Conservation (phyloP, 371 early-diverging fungal genomes). For the Encephalitozoon hellem region DNA sequence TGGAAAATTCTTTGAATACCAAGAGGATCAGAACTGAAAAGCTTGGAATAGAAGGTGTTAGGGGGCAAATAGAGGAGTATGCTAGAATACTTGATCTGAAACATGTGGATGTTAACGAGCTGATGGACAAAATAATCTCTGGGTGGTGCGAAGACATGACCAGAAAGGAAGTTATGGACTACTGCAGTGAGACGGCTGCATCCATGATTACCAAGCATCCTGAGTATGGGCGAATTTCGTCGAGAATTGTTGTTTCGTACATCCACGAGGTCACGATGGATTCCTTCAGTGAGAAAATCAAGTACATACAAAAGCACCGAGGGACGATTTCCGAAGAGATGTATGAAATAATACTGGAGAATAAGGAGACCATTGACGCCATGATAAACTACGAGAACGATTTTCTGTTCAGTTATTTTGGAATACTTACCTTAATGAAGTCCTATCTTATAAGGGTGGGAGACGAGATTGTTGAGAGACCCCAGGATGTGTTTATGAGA, state of each 20-base stretch:
- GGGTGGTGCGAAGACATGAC: constrained; percentile 43
- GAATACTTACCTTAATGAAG: constrained; percentile 90
- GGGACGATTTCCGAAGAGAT: constrained; percentile 75
- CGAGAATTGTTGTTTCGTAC: constrained; percentile 88
- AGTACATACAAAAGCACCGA: constrained; percentile 71
- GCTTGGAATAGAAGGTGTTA: neutral
- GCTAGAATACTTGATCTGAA: neutral
- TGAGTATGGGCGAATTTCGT: constrained; percentile 87
- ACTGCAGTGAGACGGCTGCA: constrained; percentile 44
- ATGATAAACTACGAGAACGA: constrained; percentile 87
- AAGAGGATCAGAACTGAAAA: neutral
- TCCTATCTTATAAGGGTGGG: constrained; percentile 77
- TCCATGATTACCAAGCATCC: constrained; percentile 74
- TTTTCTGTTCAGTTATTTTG: constrained; percentile 89
- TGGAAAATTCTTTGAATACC: constrained; percentile 13
- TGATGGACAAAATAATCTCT: constrained; percentile 21
- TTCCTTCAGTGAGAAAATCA: constrained; percentile 75
- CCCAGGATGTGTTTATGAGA: constrained; percentile 97
- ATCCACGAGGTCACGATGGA: constrained; percentile 87
- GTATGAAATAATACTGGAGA: constrained; percentile 66
- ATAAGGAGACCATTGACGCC: constrained; percentile 74
- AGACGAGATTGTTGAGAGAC: constrained; percentile 78
- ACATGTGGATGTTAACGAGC: constrained; percentile 1
- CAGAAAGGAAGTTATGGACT: constrained; percentile 3
- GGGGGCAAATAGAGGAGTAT: neutral